These are phyloP conservation scores for Byssochlamys sp. DNA, from an alignment of 2,329 filamentous ascomycete species.

Conservation along the genomic window DNA sequence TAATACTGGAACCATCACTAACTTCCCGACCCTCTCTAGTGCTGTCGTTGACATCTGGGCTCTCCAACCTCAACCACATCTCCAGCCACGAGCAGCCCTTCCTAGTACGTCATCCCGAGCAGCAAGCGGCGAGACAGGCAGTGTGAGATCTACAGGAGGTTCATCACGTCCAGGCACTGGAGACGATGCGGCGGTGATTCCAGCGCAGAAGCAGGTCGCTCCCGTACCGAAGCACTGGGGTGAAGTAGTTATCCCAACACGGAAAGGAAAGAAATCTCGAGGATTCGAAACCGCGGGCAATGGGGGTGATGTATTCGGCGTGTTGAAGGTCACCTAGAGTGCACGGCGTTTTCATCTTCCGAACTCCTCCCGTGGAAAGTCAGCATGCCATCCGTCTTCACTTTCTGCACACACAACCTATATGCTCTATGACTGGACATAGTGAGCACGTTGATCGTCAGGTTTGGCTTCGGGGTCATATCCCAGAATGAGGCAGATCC, in stretches of 20 bases:
- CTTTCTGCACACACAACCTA: not conserved
- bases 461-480: not conserved
- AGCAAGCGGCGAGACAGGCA: constrained; percentile 7
- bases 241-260: constrained; percentile 34
- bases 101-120: constrained; percentile 19
- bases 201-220: constrained; percentile 6
- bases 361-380: not conserved
- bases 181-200: constrained; percentile 6
- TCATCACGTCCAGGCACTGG: constrained; percentile 8
- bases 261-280: constrained; percentile 19
- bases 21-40: constrained; percentile 12
- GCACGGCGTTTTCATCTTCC: not conserved
- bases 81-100: constrained; percentile 29
- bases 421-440: not conserved
- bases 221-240: constrained; percentile 35
- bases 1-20: not conserved
- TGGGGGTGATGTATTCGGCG: constrained; percentile 30
- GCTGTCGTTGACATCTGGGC: constrained; percentile 39
- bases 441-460: not conserved
- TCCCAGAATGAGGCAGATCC: not conserved
- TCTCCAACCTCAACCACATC: constrained; percentile 33
- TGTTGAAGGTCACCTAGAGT: constrained; percentile 25
- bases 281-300: constrained; percentile 4
- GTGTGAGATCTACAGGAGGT: constrained; percentile 3
- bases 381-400: not conserved